Conservation (phyloP, 2,329 filamentous ascomycete genomes). For the Epichloe festucae region DNA sequence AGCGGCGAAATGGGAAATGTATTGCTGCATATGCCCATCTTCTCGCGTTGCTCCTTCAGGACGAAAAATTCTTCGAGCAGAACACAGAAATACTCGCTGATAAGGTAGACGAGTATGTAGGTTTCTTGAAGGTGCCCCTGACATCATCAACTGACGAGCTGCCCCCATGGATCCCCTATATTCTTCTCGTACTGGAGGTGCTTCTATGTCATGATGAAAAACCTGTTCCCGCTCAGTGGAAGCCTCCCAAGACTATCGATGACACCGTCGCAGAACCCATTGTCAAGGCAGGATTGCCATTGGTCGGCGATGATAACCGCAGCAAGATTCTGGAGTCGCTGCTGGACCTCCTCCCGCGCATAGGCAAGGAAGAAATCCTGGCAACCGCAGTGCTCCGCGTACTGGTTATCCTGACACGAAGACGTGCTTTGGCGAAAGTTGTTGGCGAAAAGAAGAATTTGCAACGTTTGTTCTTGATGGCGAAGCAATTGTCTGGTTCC, state of each 20-base stretch:
- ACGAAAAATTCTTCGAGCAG: constrained; percentile 65
- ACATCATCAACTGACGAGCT: constrained; percentile 60
- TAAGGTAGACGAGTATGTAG: constrained; percentile 61
- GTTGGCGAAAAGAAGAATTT: constrained; percentile 83
- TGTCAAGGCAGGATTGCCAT: constrained; percentile 47
- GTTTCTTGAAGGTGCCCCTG: constrained; percentile 61
- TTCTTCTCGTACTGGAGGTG: constrained; percentile 80
- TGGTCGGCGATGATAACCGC: constrained; percentile 48
- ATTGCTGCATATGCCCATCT: constrained; percentile 88
- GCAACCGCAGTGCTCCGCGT: constrained; percentile 75
- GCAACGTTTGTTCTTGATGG: constrained; percentile 84
- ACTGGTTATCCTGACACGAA: constrained; percentile 76
- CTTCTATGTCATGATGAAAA: constrained; percentile 82
- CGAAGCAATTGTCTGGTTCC: constrained; percentile 75
- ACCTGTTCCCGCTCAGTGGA: constrained; percentile 64
- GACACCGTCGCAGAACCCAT: constrained; percentile 39
- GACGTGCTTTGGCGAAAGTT: constrained; percentile 57
- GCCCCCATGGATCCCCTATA: constrained; percentile 86
- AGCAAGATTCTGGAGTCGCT: constrained; percentile 60
- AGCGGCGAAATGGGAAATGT: constrained; percentile 47
- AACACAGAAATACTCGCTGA: constrained; percentile 64
- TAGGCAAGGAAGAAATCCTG: constrained; percentile 77
- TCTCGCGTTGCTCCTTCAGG: constrained; percentile 74
- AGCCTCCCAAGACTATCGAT: constrained; percentile 35
- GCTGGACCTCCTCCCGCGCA: constrained; percentile 70